Conservation (phyloP, 2,329 filamentous ascomycete genomes). For the Nakataea oryzae region DNA sequence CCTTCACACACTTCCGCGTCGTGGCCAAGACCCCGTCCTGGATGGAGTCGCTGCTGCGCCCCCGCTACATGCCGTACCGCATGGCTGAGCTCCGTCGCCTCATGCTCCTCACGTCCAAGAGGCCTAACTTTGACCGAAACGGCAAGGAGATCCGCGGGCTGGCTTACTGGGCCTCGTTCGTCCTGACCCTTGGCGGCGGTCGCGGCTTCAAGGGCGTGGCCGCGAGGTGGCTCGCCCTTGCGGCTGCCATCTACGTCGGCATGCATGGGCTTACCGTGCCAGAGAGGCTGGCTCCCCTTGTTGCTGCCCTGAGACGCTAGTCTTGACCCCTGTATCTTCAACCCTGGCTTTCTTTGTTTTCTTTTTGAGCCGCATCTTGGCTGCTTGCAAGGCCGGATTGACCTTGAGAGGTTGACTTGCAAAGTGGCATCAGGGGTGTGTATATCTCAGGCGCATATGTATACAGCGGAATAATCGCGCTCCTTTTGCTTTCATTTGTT, state of each 20-base stretch:
- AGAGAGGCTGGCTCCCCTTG: background rate
- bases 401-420: background rate
- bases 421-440: background rate
- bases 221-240: slow-evolving; percentile 33
- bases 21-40: slow-evolving; percentile 54
- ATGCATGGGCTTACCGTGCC: slow-evolving; percentile 7
- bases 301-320: background rate
- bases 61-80: slow-evolving; percentile 58
- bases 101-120: slow-evolving; percentile 27
- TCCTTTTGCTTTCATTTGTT: background rate
- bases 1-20: slow-evolving; percentile 48
- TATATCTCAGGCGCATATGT: background rate
- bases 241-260: slow-evolving; percentile 14
- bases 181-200: slow-evolving; percentile 41
- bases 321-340: background rate
- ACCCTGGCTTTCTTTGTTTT: background rate
- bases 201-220: slow-evolving; percentile 36
- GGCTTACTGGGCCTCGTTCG: slow-evolving; percentile 41
- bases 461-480: background rate
- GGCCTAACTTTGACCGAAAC: slow-evolving; percentile 52
- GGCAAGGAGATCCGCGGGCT: slow-evolving; percentile 40
- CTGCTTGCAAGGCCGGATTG: background rate
- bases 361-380: background rate
- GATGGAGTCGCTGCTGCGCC: slow-evolving; percentile 55
- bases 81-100: slow-evolving; percentile 32